These are phyloP conservation scores for Zymoseptoria brevis DNA, from an alignment of 2,329 filamentous ascomycete genomes.

Conservation along the genomic window DNA sequence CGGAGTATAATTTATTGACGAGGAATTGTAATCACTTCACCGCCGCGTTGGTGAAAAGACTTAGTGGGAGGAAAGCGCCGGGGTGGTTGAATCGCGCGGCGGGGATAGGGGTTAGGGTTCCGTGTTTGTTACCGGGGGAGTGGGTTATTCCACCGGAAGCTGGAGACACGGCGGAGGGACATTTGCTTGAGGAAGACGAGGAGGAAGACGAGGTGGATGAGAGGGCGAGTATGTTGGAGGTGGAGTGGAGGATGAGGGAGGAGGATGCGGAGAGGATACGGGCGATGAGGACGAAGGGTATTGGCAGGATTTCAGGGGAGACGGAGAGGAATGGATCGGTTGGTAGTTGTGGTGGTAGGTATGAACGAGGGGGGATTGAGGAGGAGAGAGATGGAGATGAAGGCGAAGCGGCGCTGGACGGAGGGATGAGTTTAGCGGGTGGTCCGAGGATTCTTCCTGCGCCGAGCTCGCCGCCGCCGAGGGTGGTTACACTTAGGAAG, in stretches of 20 bases:
- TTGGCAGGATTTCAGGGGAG: neutral
- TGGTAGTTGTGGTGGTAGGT: neutral
- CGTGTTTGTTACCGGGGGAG: slow-evolving; percentile 72
- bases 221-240: slow-evolving; percentile 16
- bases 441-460: slow-evolving; percentile 19
- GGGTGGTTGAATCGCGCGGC: slow-evolving; percentile 75
- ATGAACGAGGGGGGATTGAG: neutral
- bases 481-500: slow-evolving; percentile 25
- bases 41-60: slow-evolving; percentile 61
- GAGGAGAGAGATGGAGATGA: neutral
- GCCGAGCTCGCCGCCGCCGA: slow-evolving; percentile 20
- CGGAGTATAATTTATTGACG: slow-evolving; percentile 71
- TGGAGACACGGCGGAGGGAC: slow-evolving; percentile 60
- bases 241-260: neutral
- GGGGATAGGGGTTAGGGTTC: slow-evolving; percentile 71
- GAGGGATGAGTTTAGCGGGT: slow-evolving; percentile 16
- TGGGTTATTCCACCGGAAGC: slow-evolving; percentile 75
- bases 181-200: slow-evolving; percentile 50
- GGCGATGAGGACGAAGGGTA: neutral
- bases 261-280: neutral
- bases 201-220: slow-evolving; percentile 48
- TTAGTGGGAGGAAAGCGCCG: slow-evolving; percentile 64
- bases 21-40: slow-evolving; percentile 62
- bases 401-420: slow-evolving; percentile 2
- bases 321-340: neutral